Percentiles rank a stretch among this genome's conserved stretches.
phyloP scores from a whole-genome alignment of 2,329 filamentous ascomycete genomes.

The Aphanoascus verrucosus region DNA sequence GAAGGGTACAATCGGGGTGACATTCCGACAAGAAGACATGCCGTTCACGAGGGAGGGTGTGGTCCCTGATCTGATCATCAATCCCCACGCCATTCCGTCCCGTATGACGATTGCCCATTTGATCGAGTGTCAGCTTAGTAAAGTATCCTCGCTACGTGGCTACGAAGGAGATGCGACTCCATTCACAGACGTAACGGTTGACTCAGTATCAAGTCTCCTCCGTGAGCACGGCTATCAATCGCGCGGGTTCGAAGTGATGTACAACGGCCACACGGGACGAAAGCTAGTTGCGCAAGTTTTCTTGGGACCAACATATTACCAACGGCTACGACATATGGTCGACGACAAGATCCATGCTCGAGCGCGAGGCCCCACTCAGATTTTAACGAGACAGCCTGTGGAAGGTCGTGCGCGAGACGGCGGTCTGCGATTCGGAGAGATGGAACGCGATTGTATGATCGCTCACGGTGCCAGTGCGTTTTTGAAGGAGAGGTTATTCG shows the following conservation, averaged over 20 bases:
- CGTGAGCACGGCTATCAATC: conserved; percentile 89
- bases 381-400: conserved; percentile 91
- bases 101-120: conserved; percentile 99
- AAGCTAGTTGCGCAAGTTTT: conserved; percentile 94
- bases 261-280: conserved; percentile 91
- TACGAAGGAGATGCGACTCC: conserved; percentile 96
- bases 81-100: conserved; percentile 97
- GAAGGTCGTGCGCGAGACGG: conserved; percentile 97
- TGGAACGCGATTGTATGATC: conserved; percentile 99
- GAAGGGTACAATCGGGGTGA: conserved; percentile 98
- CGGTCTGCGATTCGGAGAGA: conserved; percentile 98
- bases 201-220: conserved; percentile 77
- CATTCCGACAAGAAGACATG: conserved; percentile 97
- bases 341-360: conserved; percentile 99
- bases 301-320: conserved; percentile 96
- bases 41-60: conserved; percentile 89
- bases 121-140: conserved; percentile 95
- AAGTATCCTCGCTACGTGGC: conserved; percentile 85
- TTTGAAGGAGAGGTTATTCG: conserved; percentile 92
- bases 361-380: conserved; percentile 90
- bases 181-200: conserved; percentile 94
- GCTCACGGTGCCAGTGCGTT: conserved; percentile 96
- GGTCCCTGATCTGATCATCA: conserved; percentile 93
- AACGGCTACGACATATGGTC: conserved; percentile 97
- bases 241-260: conserved; percentile 96